Conservation (phyloP, 73 alveolate genomes). For the Paramecium sexaurelia region DNA sequence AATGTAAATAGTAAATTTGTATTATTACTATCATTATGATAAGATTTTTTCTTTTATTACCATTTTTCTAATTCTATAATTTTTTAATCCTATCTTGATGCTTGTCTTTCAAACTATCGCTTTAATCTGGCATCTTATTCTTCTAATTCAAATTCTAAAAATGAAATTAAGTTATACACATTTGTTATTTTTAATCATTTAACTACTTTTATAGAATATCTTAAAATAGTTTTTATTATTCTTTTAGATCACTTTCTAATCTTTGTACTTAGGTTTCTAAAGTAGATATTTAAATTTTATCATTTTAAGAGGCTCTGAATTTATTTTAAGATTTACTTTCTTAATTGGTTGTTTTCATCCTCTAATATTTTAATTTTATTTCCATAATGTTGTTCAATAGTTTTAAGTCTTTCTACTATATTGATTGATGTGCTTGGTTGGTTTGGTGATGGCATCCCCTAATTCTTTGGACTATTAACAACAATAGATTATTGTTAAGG, state of each 20-base stretch:
- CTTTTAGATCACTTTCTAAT: not conserved
- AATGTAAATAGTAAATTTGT: not conserved
- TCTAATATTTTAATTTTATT: conserved; percentile 2
- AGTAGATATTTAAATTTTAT: not conserved
- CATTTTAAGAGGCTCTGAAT: conserved; percentile 17
- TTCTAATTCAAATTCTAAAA: not conserved
- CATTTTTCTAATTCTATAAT: not conserved
- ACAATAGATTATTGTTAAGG: not conserved
- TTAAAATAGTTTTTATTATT: conserved; percentile 6
- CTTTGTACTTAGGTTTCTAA: not conserved
- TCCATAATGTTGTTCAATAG: not conserved
- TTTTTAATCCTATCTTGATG: not conserved
- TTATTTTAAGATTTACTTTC: not conserved
- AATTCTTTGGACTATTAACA: not conserved
- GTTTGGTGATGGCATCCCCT: not conserved
- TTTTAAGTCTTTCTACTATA: not conserved
- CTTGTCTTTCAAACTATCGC: not conserved
- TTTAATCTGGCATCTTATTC: not conserved
- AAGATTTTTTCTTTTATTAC: not conserved
- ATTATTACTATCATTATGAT: not conserved
- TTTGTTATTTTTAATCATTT: not conserved
- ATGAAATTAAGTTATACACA: not conserved
- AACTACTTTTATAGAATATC: conserved; percentile 13
- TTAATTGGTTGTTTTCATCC: not conserved
- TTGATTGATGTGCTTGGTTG: not conserved